These are phyloP conservation scores for Drechslerella dactyloides DNA, from an alignment of 2,329 filamentous ascomycete genomes.

Conservation along the genomic window DNA sequence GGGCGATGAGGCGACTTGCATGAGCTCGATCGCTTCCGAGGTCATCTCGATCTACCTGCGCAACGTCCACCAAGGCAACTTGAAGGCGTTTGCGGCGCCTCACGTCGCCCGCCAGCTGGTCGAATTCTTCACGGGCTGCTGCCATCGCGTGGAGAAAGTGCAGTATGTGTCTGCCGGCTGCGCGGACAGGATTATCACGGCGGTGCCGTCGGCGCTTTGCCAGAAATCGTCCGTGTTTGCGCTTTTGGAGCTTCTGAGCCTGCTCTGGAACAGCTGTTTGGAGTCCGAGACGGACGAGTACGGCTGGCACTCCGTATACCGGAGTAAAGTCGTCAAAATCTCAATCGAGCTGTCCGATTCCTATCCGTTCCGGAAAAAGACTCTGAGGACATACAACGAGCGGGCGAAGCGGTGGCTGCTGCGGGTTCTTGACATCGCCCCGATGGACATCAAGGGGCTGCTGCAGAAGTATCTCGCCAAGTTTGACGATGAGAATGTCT, in stretches of 20 bases:
- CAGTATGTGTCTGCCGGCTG: constrained; percentile 83
- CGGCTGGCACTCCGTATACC: constrained; percentile 80
- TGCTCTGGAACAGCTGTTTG: constrained; percentile 94
- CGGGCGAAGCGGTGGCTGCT: constrained; percentile 82
- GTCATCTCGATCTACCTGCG: constrained; percentile 80
- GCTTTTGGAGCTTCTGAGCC: constrained; percentile 83
- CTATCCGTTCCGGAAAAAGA: constrained; percentile 79
- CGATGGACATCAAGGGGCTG: constrained; percentile 90
- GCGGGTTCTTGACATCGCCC: constrained; percentile 79
- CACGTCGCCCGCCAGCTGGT: constrained; percentile 89
- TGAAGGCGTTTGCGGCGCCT: constrained; percentile 83
- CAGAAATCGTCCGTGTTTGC: constrained; percentile 90
- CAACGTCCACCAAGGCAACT: constrained; percentile 73
- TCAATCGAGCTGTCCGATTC: constrained; percentile 92
- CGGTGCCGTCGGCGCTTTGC: constrained; percentile 87
- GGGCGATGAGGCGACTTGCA: constrained; percentile 68
- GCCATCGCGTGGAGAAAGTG: constrained; percentile 88
- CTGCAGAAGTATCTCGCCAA: constrained; percentile 96
- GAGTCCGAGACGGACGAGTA: constrained; percentile 95
- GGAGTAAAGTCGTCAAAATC: constrained; percentile 77
- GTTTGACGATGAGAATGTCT: constrained; percentile 86
- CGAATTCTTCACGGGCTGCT: constrained; percentile 83
- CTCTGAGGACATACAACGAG: constrained; percentile 76
- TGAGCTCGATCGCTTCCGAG: constrained; percentile 67
- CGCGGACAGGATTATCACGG: constrained; percentile 81